phyloP scores from a whole-genome alignment of 2,329 filamentous ascomycete species.

The Aspergillus brasiliensis region DNA sequence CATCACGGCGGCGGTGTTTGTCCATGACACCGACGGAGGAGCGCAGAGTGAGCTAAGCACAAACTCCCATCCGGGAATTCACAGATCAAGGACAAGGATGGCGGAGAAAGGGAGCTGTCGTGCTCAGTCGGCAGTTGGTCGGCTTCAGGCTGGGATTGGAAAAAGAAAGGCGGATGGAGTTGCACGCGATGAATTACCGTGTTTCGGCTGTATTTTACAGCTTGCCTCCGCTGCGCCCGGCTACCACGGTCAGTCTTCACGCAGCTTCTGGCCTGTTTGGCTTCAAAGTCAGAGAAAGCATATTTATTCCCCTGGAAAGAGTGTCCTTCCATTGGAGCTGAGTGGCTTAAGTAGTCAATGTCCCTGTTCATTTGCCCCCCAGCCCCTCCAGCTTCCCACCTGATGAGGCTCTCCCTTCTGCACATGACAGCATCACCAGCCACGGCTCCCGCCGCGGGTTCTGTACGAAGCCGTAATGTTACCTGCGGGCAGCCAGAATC shows the following conservation, averaged over 20 bases:
- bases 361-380: neutral
- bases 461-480: neutral
- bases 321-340: neutral
- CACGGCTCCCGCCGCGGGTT: neutral
- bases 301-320: neutral
- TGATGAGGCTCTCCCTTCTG: neutral
- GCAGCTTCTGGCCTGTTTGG: neutral
- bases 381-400: neutral
- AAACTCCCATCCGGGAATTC: conserved; percentile 31
- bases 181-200: conserved; percentile 39
- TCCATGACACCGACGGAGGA: conserved; percentile 42
- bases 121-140: conserved; percentile 9
- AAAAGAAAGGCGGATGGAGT: conserved; percentile 12
- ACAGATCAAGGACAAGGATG: conserved; percentile 3
- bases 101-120: conserved; percentile 1
- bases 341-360: neutral
- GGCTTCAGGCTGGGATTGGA: conserved; percentile 8
- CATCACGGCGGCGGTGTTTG: conserved; percentile 49
- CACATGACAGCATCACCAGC: conserved; percentile 13
- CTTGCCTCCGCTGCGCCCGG: conserved; percentile 12
- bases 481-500: neutral
- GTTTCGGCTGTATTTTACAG: conserved; percentile 29
- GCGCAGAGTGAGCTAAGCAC: conserved; percentile 20
- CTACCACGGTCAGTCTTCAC: neutral
- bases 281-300: neutral